Base-by-base conservation (phyloP, 805 yeast species). In the Candida mattraensis region DNA sequence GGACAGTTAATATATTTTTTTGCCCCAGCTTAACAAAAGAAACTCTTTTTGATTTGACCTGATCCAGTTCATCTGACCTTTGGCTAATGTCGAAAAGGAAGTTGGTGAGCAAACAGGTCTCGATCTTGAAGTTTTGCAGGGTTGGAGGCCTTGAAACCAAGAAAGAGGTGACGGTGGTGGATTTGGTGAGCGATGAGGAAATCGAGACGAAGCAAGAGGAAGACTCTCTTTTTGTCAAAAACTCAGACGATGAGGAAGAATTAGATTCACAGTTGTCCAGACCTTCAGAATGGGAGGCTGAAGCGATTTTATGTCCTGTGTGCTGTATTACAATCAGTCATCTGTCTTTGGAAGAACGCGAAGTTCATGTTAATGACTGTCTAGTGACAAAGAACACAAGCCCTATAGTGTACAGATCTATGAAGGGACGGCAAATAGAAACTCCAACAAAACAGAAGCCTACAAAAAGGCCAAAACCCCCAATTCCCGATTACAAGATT, bases 301-400 rank as follows among this genome's bases (percentile, higher is more conserved):
- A 47, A 12, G 33, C 24, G 16, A 44, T 62, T 3, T 7, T 12
- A 2, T 80, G 87, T 49, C 87, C 86, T 0, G 54, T 80, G 1
- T 80, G 87, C 45, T 36, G 41, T 5, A 34, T 59, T 2, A 54
- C 66, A 27, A 44, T 80, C 15, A 59, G 70, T 2, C 39, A 39
- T 2, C 55, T 73, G 13, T 50, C 61, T 3, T 40, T 78, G 5
- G 64, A 63, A 20, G 67, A 64, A 18, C 58, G 83, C 25, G 69
- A 66, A 7, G 54, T 61, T 3, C 87, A 80, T 50, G 83, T 80
- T 12, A 79, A 77, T 37, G 57, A 61, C 20, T 80, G 87, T 45
- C 51, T 76, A 3, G 60, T 53, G 28, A 48, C 48, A 20, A 46
- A 53, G 11, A 44, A 47, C 30, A 35, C 39, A 14, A 45, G 37